Evolutionary conservation across 2,329 filamentous ascomycete genomes (phyloP), one percentile per base, ranked within the genome.

Genomic region (Xylariomycetidae sp.): DNA sequence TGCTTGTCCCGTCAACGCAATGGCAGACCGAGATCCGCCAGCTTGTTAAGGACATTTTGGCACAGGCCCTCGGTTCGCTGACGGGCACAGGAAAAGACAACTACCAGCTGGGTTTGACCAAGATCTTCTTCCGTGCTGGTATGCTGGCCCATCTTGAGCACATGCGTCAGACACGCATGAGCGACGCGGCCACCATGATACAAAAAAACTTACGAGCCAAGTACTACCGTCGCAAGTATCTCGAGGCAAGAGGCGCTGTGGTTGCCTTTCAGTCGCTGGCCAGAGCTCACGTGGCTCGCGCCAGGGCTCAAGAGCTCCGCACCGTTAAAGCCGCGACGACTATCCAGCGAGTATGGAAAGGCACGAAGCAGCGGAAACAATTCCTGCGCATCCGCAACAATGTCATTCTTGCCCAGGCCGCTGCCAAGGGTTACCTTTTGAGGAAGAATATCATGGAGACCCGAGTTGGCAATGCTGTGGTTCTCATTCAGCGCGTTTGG

Each of bases 101-200:
- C 64, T 98, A 96, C 57, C 92, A 98, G 64, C 76, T 98, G 44
- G 92, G 92, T 65, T 70, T 96, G 46, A 96, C 90, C 32, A 98
- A 98, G 68, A 95, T 98, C 57, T 98, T 98, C 68, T 98, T 98
- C 79, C 84, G 92, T 40, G 92, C 92, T 35, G 92, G 92, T 61
- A 98, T 98, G 92, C 80, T 98, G 50, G 92, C 92, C 6, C 95
- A 95, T 67, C 69, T 98, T 31, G 92, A 98, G 64, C 95, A 95
- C 48, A 72, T 95, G 45, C 80, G 92, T 38, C 95, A 92, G 10
- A 86, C 74, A 46, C 81, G 89, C 38, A 73, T 98, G 56, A 96
- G 94, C 57, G 85, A 88, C 47, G 94, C 89, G 48, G 92, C 92
- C 10, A 85, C 94, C 49, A 85, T 98, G 79, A 98, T 98, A 36